Evolutionary conservation across 1,284 basidiomycete species (phyloP), one percentile per base, ranked within the genome.

Genomic region (Cutaneotrichosporon sp.): DNA sequence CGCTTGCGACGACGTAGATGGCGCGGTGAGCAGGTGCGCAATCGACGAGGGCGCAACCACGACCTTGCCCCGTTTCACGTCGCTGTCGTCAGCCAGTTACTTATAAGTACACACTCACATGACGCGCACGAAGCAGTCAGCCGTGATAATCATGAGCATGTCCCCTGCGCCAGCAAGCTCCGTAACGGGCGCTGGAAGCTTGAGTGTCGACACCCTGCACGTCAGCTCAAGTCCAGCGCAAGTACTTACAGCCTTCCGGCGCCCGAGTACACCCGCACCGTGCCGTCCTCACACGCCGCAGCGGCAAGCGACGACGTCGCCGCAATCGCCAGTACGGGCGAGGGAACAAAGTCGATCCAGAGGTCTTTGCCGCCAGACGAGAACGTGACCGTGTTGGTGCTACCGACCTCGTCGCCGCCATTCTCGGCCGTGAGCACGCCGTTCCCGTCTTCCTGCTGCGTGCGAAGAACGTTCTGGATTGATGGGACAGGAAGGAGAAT

Each of bases 341-440:
- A 81, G 1, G 87, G 82, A 8, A 91, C 66, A 72, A 88, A 97
- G 72, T 97, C 91, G 48, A 92, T 70, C 92, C 93, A 97, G 49
- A 86, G 81, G 8, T 84, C 71, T 81, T 66, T 85, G 78, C 74
- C 84, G 82, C 82, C 80, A 80, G n/a, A 80, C 76, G 62, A 20
- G 56, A 49, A 60, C 0, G 55, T 43, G 14, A 68, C 21, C 17
- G 54, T 35, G 46, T 56, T 77, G 37, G 56, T 77, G 78, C 50
- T 64, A 83, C 85, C 80, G 49, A 64, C 65, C 13, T 78, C 79
- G 21, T 80, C 79, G 51, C 85, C 84, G 22, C 84, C 80, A 76
- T 98, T 97, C 59, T 84, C 80, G 0, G 80, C 88, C 67, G 51
- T 66, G 20, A 85, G 83, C 20, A 73, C 78, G 1, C 55, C 55